phyloP scores from a whole-genome alignment of 176 grass and related monocot genomes.

The Hsuehochloa calcarea region DNA sequence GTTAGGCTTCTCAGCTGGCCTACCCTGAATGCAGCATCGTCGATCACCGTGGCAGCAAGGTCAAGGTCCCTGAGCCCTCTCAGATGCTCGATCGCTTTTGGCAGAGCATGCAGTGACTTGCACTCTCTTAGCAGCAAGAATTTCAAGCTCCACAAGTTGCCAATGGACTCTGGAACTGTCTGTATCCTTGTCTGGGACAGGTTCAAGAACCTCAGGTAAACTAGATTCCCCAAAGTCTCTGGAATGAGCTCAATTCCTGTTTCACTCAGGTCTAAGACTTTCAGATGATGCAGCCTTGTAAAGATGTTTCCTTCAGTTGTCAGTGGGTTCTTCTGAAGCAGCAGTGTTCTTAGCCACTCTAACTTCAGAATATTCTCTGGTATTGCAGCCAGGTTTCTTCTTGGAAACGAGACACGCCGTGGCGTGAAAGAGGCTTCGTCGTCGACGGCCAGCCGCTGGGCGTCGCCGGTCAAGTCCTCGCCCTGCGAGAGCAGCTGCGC shows the following conservation, averaged over 20 bases:
- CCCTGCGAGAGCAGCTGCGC: slow-evolving; percentile 47
- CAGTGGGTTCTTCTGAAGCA: slow-evolving; percentile 66
- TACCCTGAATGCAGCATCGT: slow-evolving; percentile 43
- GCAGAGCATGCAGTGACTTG: slow-evolving; percentile 51
- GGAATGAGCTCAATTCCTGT: slow-evolving; percentile 54
- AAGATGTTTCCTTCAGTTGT: slow-evolving; percentile 36
- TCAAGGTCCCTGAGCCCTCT: slow-evolving; percentile 68
- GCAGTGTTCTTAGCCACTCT: slow-evolving; percentile 51
- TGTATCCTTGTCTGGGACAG: slow-evolving; percentile 63
- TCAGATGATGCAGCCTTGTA: slow-evolving; percentile 40
- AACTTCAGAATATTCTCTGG: slow-evolving; percentile 42
- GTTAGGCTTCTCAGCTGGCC: slow-evolving; percentile 58
- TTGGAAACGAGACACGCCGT: slow-evolving; percentile 36
- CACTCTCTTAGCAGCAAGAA: slow-evolving; percentile 69
- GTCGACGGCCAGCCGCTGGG: not conserved
- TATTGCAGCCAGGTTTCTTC: slow-evolving; percentile 35
- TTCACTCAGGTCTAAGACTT: slow-evolving; percentile 61
- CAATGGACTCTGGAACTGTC: slow-evolving; percentile 51
- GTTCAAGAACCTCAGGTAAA: slow-evolving; percentile 71
- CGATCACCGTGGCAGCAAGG: slow-evolving; percentile 45
- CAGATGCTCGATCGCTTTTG: slow-evolving; percentile 61
- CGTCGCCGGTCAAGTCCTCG: slow-evolving; percentile 40
- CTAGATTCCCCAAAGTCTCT: slow-evolving; percentile 45
- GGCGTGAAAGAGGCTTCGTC: slow-evolving; percentile 10
- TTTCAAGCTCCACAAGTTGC: slow-evolving; percentile 51